These are phyloP conservation scores for Agaricus subrufescens DNA, from an alignment of 768 basidiomycete genomes.

Conservation along the genomic window DNA sequence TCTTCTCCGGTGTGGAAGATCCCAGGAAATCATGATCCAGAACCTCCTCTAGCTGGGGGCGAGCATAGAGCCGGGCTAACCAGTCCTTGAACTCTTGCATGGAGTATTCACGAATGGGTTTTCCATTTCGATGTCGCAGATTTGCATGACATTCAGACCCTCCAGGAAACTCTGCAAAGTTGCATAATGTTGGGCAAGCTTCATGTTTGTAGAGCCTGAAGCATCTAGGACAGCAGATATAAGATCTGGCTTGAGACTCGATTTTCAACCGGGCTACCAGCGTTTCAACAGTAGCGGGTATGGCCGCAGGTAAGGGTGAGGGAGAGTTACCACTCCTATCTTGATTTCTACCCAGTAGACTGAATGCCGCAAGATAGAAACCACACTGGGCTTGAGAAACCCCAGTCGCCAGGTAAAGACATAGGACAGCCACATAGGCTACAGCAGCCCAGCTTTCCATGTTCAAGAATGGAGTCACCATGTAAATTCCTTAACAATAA, in stretches of 20 bases:
- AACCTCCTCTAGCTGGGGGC: constrained; percentile 15
- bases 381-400: not conserved
- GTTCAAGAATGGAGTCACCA: too few relatives aligned
- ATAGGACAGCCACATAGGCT: not conserved
- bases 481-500: too few relatives aligned
- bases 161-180: not conserved
- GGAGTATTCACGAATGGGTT: not conserved
- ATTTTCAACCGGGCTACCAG: too few relatives aligned
- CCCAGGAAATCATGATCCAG: not conserved
- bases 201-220: too few relatives aligned
- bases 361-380: not conserved
- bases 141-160: not conserved
- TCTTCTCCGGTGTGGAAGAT: not conserved
- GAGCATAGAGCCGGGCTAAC: constrained; percentile 15
- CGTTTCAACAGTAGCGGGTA: too few relatives aligned
- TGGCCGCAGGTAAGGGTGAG: too few relatives aligned
- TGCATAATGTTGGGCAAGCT: not conserved
- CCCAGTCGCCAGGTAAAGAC: not conserved
- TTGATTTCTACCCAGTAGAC: too few relatives aligned
- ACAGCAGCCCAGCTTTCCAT: not conserved
- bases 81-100: constrained; percentile 20
- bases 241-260: too few relatives aligned
- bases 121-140: not conserved
- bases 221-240: too few relatives aligned
- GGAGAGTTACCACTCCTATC: too few relatives aligned